These are phyloP conservation scores for Phytopythium sindhum DNA, from an alignment of 352 stramenopile species.

Conservation along the genomic window DNA sequence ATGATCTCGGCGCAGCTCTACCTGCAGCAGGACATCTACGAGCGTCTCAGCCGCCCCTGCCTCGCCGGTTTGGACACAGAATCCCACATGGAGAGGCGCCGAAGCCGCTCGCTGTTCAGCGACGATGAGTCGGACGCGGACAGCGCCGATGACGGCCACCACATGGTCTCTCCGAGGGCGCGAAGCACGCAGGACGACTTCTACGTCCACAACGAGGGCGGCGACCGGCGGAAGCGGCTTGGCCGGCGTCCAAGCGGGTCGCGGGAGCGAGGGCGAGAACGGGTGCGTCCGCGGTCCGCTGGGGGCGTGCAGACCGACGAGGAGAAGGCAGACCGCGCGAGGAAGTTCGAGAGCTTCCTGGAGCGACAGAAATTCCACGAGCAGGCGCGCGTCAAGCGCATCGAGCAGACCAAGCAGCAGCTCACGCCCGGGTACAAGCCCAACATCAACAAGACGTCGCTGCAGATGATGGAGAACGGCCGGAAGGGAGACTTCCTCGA, in stretches of 20 bases:
- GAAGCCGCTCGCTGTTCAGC: slow-evolving; percentile 20
- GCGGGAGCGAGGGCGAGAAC: slow-evolving; percentile 15
- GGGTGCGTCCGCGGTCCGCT: slow-evolving; percentile 53
- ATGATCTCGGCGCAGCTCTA: slow-evolving; percentile 86
- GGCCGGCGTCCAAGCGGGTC: slow-evolving; percentile 3
- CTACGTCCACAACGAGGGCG: slow-evolving; percentile 29
- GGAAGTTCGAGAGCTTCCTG: slow-evolving; percentile 66
- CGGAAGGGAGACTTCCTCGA: slow-evolving; percentile 81
- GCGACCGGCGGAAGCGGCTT: slow-evolving; percentile 7
- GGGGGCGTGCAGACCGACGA: slow-evolving; percentile 36
- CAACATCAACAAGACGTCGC: slow-evolving; percentile 79
- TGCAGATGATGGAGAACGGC: slow-evolving; percentile 76
- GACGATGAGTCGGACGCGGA: slow-evolving; percentile 27
- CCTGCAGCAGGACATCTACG: slow-evolving; percentile 83
- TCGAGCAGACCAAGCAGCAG: slow-evolving; percentile 63
- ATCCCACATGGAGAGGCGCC: slow-evolving; percentile 6
- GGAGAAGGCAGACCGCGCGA: slow-evolving; percentile 43
- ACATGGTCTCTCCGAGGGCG: slow-evolving; percentile 17
- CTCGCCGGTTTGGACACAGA: slow-evolving; percentile 14
- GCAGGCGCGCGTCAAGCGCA: slow-evolving; percentile 55
- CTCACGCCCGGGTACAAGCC: slow-evolving; percentile 55
- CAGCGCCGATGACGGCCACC: slow-evolving; percentile 13
- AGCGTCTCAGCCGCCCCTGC: slow-evolving; percentile 70
- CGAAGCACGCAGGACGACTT: slow-evolving; percentile 50
- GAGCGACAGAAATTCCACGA: slow-evolving; percentile 76